phyloP scores from a whole-genome alignment of 2,329 filamentous ascomycete genomes.

The Sporothrix euskadiensis region DNA sequence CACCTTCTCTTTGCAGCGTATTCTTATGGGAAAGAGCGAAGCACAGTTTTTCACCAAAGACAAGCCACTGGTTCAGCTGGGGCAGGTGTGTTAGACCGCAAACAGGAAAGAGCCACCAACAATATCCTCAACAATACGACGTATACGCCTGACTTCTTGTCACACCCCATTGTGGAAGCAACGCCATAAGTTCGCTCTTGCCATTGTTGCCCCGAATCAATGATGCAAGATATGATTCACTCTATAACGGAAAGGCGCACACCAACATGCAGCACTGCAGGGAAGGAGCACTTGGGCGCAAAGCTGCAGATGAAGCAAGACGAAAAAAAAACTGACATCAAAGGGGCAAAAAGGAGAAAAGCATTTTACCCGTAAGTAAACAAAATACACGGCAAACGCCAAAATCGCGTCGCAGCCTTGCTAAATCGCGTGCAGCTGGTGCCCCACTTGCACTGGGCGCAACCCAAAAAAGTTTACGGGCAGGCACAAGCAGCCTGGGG shows the following conservation, averaged over 20 bases:
- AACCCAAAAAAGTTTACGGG: constrained; percentile 2
- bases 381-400: constrained; percentile 8
- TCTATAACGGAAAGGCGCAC: background rate
- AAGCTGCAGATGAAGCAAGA: background rate
- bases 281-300: background rate
- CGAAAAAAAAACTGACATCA: background rate
- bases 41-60: background rate
- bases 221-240: background rate
- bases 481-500: background rate
- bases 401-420: constrained; percentile 27
- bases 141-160: background rate
- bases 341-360: background rate
- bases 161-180: background rate
- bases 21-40: background rate
- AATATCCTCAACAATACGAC: background rate
- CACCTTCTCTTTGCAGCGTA: background rate
- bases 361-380: constrained; percentile 19
- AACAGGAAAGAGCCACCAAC: constrained; percentile 2
- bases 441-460: constrained; percentile 11
- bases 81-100: constrained; percentile 8
- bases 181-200: background rate
- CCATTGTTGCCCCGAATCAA: constrained; percentile 2
- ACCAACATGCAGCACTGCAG: background rate
- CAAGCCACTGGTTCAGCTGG: background rate
- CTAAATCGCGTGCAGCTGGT: constrained; percentile 14